Base-by-base conservation (phyloP, 139 green algal species). In the Chlamydomonas incerta region DNA sequence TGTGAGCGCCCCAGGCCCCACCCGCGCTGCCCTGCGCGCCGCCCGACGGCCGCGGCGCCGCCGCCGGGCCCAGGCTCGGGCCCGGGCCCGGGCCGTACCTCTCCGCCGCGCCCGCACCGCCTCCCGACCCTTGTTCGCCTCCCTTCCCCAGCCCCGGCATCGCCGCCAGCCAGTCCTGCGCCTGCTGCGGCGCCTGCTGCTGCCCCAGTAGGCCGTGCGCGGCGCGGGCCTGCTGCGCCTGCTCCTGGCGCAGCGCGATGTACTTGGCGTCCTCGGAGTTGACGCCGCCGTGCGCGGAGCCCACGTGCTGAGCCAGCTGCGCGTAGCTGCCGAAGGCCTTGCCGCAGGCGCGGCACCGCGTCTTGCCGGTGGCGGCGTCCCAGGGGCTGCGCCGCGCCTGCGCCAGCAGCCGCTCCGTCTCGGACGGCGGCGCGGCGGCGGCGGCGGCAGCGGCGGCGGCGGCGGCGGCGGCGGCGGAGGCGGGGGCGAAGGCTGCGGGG, bases 301-400 rank as follows among this genome's bases (percentile, higher is more conserved):
- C 87, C 11, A 98, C 74, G 87, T 98, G 95, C 87, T 97, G 94
- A 2, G 89, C 92, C 17, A 98, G 86, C 68, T 87, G 81, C 4
- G 66, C 50, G 75, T 95, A 91, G 63, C 86, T 82, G n/a, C 55
- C 52, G 52, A 96, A 95, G 2, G 86, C 88, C 58, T 89, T 88
- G 21, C 90, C 91, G 77, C 95, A 98, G 3, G 82, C 92, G 63
- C 91, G 69, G 85, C 95, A 98, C 5, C 88, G 84, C 24, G 94
- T 79, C 37, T 92, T 86, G 46, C 92, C 91, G 8, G 90, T 90
- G 15, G 76, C 47, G 2, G 87, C 93, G 86, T 93, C 84, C 14
- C 84, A 79, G 34, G 24, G 8, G 66, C 80, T 90, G 47, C 83
- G 72, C 29, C 82, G 84, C 5, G 90, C 87, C 79, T 92, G 71